Evolutionary conservation across 2,329 filamentous ascomycete species (phyloP).

Genomic region (Pleomassaria siparia): DNA sequence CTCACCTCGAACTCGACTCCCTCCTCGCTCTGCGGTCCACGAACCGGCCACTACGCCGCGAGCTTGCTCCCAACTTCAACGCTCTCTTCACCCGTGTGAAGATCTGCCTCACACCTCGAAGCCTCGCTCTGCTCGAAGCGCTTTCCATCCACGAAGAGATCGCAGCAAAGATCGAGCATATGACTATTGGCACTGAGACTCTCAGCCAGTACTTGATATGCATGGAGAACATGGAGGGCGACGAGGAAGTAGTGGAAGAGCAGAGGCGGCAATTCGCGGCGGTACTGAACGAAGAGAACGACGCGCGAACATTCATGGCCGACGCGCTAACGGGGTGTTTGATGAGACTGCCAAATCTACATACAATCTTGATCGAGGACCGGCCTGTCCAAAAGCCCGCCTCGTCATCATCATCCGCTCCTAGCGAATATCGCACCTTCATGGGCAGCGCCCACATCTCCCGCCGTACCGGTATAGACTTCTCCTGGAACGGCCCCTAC

Average conservation of each 20-base stretch:
- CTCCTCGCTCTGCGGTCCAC: not conserved
- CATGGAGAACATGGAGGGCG: not conserved
- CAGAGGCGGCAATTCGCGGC: not conserved
- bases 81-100: conserved; percentile 1
- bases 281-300: not conserved
- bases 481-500: conserved; percentile 6
- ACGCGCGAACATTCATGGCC: not conserved
- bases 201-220: conserved; percentile 2
- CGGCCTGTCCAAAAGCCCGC: not conserved
- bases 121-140: conserved; percentile 1
- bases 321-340: not conserved
- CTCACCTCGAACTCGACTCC: not conserved
- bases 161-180: conserved; percentile 6
- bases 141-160: not conserved
- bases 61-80: not conserved
- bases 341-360: not conserved
- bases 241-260: not conserved
- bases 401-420: too few relatives aligned
- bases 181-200: conserved; percentile 9
- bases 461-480: not conserved
- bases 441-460: conserved; percentile 1
- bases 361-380: not conserved
- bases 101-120: not conserved
- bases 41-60: not conserved
- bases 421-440: not conserved